Evolutionary conservation across 2,329 filamentous ascomycete species (phyloP).

Genomic region (Bipolaris zeicola): DNA sequence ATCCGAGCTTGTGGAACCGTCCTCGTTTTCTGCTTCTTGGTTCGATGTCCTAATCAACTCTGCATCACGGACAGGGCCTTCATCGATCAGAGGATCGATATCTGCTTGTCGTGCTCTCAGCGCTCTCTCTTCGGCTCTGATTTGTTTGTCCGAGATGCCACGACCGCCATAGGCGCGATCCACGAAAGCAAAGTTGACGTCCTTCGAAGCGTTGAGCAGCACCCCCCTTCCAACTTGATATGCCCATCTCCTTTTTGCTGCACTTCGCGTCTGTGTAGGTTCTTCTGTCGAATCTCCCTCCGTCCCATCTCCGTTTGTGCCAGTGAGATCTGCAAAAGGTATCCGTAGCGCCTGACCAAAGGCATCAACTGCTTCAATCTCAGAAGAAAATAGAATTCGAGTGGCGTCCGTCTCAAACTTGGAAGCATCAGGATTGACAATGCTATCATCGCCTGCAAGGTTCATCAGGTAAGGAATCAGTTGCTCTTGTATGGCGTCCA

Average conservation of each 20-base stretch:
- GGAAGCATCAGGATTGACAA: slow-evolving; percentile 63
- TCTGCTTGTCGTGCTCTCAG: slow-evolving; percentile 52
- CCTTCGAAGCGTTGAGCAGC: slow-evolving; percentile 61
- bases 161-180: slow-evolving; percentile 67
- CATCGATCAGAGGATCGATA: slow-evolving; percentile 54
- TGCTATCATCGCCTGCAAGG: slow-evolving; percentile 56
- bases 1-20: slow-evolving; percentile 6
- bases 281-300: slow-evolving; percentile 24
- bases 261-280: slow-evolving; percentile 51
- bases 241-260: slow-evolving; percentile 62
- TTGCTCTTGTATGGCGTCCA: slow-evolving; percentile 60
- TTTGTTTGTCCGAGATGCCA: slow-evolving; percentile 51
- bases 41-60: slow-evolving; percentile 29
- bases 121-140: slow-evolving; percentile 50
- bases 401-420: slow-evolving; percentile 63
- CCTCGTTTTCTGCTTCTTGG: slow-evolving; percentile 15
- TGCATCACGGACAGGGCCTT: slow-evolving; percentile 49
- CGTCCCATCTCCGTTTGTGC: slow-evolving; percentile 40
- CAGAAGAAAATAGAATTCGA: slow-evolving; percentile 58
- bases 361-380: slow-evolving; percentile 61
- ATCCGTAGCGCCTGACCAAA: slow-evolving; percentile 61
- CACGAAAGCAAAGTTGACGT: slow-evolving; percentile 62
- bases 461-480: slow-evolving; percentile 65
- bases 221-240: slow-evolving; percentile 64
- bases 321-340: slow-evolving; percentile 58